Conservation (phyloP, 805 yeast species). For the Lachancea thermotolerans region DNA sequence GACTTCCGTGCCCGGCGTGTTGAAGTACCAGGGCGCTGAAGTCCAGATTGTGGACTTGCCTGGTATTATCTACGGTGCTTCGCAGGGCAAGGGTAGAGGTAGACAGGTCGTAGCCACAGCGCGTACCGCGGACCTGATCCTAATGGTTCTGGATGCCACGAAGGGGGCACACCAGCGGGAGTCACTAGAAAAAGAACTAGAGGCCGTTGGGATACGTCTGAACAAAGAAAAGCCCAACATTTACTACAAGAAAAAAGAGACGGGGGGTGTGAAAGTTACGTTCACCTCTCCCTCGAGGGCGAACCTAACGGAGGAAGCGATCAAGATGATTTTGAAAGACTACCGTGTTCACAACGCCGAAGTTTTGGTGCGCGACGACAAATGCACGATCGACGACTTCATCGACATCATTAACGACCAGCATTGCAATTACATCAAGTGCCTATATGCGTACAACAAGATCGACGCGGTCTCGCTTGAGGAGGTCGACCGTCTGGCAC, state of each 20-base stretch:
- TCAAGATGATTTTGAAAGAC: constrained; percentile 71
- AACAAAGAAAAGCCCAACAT: constrained; percentile 77
- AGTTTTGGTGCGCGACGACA: constrained; percentile 81
- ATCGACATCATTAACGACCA: constrained; percentile 86
- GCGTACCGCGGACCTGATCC: constrained; percentile 83
- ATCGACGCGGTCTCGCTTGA: constrained; percentile 92
- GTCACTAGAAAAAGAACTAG: constrained; percentile 82
- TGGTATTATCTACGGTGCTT: constrained; percentile 93
- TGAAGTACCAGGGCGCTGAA: constrained; percentile 93
- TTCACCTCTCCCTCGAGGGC: constrained; percentile 71
- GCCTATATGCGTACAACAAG: constrained; percentile 91
- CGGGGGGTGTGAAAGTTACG: constrained; percentile 88
- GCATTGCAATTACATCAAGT: constrained; percentile 82
- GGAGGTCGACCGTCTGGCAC: constrained; percentile 86
- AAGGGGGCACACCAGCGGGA: constrained; percentile 85
- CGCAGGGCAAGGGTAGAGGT: constrained; percentile 97
- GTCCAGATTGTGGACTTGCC: constrained; percentile 97
- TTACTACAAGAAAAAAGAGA: constrained; percentile 66
- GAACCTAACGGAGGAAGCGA: constrained; percentile 71
- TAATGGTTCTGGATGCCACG: constrained; percentile 95
- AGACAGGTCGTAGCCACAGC: constrained; percentile 96
- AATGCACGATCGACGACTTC: constrained; percentile 85
- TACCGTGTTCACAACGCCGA: constrained; percentile 91
- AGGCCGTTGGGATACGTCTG: constrained; percentile 86
- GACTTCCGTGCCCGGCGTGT: constrained; percentile 93